phyloP scores from a whole-genome alignment of 169 alveolate species.

The Theileria annulata region DNA sequence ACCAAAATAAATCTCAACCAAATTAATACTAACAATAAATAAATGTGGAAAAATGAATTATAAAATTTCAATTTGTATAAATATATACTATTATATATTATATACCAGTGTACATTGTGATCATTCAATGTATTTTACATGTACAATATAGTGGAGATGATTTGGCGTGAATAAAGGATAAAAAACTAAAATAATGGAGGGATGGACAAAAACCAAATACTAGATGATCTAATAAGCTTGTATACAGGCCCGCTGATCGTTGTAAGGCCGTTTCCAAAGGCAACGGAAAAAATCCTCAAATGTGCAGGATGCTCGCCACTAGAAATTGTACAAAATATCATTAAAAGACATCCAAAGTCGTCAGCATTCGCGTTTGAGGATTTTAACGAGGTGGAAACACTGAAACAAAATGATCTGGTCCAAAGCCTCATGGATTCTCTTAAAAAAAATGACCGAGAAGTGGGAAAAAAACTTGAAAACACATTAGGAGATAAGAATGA shows the following conservation, averaged over 20 bases:
- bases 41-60: no score
- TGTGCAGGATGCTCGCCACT: conserved; percentile 6
- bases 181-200: background rate
- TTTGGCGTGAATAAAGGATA: no score
- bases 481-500: conserved; percentile 15
- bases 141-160: no score
- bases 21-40: no score
- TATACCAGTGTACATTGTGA: no score
- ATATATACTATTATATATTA: no score
- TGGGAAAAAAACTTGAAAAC: conserved; percentile 7
- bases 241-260: conserved; percentile 34
- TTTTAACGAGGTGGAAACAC: background rate
- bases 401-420: conserved; percentile 32
- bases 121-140: no score
- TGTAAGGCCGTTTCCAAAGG: conserved; percentile 27
- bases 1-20: no score
- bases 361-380: conserved; percentile 16
- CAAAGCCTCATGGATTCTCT: conserved; percentile 37
- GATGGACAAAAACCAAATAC: conserved; percentile 17
- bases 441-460: background rate
- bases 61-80: no score
- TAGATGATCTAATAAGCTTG: conserved; percentile 28
- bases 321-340: conserved; percentile 1
- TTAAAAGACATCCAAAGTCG: background rate
- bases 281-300: conserved; percentile 4